These are phyloP conservation scores for Laburnicola sp. DNA, from an alignment of 2,329 filamentous ascomycete genomes.

Conservation along the genomic window DNA sequence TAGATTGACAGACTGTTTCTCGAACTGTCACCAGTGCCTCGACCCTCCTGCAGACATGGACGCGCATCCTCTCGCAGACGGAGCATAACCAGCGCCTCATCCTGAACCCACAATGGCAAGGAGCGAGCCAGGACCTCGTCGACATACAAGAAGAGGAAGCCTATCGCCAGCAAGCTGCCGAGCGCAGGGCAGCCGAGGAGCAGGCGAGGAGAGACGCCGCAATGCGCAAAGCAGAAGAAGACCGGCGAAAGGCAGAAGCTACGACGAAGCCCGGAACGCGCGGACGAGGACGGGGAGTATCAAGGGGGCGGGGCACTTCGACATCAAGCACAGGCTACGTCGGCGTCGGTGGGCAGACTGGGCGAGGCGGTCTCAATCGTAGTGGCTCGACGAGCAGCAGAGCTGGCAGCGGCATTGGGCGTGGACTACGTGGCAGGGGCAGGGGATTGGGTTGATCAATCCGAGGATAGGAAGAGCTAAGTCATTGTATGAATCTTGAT, in stretches of 20 bases:
- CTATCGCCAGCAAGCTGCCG: conserved; percentile 73
- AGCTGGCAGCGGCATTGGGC: conserved; percentile 50
- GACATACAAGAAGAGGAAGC: conserved; percentile 81
- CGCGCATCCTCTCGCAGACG: conserved; percentile 90
- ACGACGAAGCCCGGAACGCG: conserved; percentile 50
- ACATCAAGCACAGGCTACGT: conserved; percentile 44
- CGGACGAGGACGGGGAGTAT: conserved; percentile 43
- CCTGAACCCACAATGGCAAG: conserved; percentile 85
- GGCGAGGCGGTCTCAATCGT: conserved; percentile 51
- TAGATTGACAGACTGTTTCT: conserved; percentile 68
- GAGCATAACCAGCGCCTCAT: conserved; percentile 96
- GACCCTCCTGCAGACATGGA: conserved; percentile 91
- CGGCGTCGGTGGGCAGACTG: conserved; percentile 51
- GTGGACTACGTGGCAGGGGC: conserved; percentile 43
- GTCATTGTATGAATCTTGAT: conserved; percentile 8
- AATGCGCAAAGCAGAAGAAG: conserved; percentile 54
- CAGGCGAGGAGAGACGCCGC: conserved; percentile 75
- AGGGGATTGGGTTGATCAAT: conserved; percentile 29
- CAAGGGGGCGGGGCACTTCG: conserved; percentile 35
- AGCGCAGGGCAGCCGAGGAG: conserved; percentile 76
- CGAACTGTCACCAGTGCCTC: conserved; percentile 85
- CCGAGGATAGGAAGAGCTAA: background rate
- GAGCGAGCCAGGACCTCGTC: conserved; percentile 81
- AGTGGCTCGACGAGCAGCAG: conserved; percentile 50
- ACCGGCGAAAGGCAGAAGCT: conserved; percentile 63